Conservation (phyloP, 2,329 filamentous ascomycete species). For the Onygenales sp. region DNA sequence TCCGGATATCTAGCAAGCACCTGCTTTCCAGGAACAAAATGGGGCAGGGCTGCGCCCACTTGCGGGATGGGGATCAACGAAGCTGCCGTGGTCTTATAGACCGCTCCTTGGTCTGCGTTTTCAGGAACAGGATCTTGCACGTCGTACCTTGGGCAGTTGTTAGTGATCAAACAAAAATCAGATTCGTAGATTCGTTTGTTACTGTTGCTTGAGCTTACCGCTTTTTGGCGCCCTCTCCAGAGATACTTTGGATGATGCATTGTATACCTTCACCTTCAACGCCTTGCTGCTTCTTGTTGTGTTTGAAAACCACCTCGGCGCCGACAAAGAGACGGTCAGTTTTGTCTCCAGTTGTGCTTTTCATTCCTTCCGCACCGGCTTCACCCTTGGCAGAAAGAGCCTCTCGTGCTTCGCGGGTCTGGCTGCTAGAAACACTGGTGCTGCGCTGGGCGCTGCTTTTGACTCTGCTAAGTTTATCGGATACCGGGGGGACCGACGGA, state of each 20-base stretch:
- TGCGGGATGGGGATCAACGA: conserved; percentile 70
- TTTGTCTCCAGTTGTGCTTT: conserved; percentile 35
- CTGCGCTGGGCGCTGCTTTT: conserved; percentile 33
- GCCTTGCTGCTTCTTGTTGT: conserved; percentile 41
- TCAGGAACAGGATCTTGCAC: conserved; percentile 71
- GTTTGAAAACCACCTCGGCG: conserved; percentile 42
- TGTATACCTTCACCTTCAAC: conserved; percentile 54
- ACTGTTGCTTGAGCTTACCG: conserved; percentile 33
- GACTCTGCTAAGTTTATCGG: conserved; percentile 35
- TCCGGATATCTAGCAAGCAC: conserved; percentile 73
- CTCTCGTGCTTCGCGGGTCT: conserved; percentile 28
- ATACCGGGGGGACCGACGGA: conserved; percentile 27
- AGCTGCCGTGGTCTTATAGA: conserved; percentile 61
- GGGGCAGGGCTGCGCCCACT: conserved; percentile 49
- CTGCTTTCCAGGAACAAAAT: conserved; percentile 55
- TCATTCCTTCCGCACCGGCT: conserved; percentile 33
- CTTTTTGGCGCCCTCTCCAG: conserved; percentile 62
- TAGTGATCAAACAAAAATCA: background rate
- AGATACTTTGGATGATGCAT: conserved; percentile 65
- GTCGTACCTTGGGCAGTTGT: conserved; percentile 48
- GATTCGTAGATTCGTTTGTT: conserved; percentile 1
- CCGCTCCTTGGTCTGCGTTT: conserved; percentile 49
- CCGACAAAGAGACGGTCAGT: conserved; percentile 36
- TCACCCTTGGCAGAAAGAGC: conserved; percentile 31
- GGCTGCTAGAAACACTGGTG: conserved; percentile 33